Base-by-base conservation (phyloP, 176 grass and related monocot species). In the Oryza officinalis region DNA sequence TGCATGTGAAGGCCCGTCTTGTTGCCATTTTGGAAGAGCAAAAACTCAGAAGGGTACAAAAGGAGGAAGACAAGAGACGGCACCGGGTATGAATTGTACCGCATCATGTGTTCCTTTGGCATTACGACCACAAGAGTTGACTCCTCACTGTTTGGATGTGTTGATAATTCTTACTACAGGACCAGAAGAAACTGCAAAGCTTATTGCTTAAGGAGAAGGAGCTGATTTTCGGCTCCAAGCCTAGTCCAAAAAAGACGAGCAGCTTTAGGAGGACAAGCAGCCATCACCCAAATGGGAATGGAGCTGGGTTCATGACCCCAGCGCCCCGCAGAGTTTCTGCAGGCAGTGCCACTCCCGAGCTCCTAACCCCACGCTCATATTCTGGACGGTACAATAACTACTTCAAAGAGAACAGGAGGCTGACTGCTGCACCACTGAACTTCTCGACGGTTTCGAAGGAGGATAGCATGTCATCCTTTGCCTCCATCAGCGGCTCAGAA, bases 21-120 rank as follows among this genome's bases (percentile, higher is more conserved):
- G 93, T 96, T 69, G 88, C 96, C 73, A 87, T 99, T 87, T 82
- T 99, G 67, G 96, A 99, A 85, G 93, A 99, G 72, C 94, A 96
- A 75, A 99, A 99, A 77, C 83, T 99, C 57, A 93, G 79, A 59
- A 94, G 91, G 79, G 83, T 85, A 43, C 91, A 99, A 60, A 94
- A 88, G 75, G 96, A 99, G 80, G 91, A 99, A 86, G 86, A 96
- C 40, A 96, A 79, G 86, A 92, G 86, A 78, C 73, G 89, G 22
- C 72, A 71, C 45, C 77, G 96, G 93, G 96, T 99, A 96, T 45
- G 63, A 33, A 73, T 59, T 69, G 41, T 26, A 35, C 18, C 14
- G 3, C 40, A 23, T 18, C 10, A 3, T 13, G 2, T 76, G 11
- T 15, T 60, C 32, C 13, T 78, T 60, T 40, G 12, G 33, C 28